phyloP scores from a whole-genome alignment of 1,139 yeast genomes.

The Yamadazyma spencermartinsiae region DNA sequence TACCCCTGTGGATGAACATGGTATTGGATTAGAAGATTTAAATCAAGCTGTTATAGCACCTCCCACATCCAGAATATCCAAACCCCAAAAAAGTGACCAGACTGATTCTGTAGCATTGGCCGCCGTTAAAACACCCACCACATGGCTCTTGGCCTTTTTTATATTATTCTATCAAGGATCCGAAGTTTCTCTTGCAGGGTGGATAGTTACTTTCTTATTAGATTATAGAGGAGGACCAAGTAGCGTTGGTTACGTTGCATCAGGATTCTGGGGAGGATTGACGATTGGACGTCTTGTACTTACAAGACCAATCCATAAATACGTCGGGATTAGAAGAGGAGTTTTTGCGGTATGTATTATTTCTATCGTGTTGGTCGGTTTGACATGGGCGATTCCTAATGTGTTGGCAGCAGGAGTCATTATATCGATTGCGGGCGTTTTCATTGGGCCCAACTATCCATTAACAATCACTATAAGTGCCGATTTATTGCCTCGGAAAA shows the following conservation, averaged over 20 bases:
- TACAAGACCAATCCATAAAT: conserved; percentile 40
- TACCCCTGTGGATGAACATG: conserved; percentile 13
- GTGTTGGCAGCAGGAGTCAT: conserved; percentile 44
- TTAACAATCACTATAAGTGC: conserved; percentile 50
- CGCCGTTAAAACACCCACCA: conserved; percentile 42
- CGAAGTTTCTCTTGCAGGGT: conserved; percentile 70
- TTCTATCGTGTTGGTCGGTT: conserved; percentile 36
- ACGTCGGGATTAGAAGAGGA: conserved; percentile 52
- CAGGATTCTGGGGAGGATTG: conserved; percentile 74
- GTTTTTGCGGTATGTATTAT: conserved; percentile 33
- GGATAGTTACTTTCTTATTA: conserved; percentile 66
- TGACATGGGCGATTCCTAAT: conserved; percentile 50
- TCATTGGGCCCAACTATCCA: conserved; percentile 58
- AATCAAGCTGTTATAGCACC: not conserved
- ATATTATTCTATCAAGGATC: conserved; percentile 67
- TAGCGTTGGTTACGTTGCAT: conserved; percentile 61
- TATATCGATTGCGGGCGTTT: conserved; percentile 48
- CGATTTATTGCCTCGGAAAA: conserved; percentile 51
- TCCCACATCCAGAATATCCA: no score
- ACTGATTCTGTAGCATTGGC: conserved; percentile 16
- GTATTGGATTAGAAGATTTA: conserved; percentile 10
- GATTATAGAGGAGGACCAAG: conserved; percentile 53
- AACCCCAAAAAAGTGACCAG: conserved; percentile 1
- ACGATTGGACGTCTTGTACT: conserved; percentile 59
- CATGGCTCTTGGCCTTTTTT: conserved; percentile 58